Percentiles rank a stretch among this genome's conserved stretches.
Evolutionary conservation across 1,284 basidiomycete species (phyloP).

Genomic region (Phylloporus sp.): DNA sequence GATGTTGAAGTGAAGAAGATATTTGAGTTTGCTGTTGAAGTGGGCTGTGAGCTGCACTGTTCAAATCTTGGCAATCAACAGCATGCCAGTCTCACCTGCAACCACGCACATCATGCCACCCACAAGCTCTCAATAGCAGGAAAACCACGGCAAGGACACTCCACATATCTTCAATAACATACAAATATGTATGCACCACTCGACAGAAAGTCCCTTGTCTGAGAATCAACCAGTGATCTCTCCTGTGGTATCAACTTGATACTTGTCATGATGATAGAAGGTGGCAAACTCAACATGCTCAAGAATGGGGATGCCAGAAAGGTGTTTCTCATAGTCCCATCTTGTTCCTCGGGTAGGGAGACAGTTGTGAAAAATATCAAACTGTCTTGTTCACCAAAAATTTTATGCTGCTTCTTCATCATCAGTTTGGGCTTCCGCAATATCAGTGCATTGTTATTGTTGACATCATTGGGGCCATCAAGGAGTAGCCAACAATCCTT

Average conservation of each 20-base stretch:
- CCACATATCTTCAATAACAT: not conserved
- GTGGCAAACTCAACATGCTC: not conserved
- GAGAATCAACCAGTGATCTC: not conserved
- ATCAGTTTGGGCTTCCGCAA: not conserved
- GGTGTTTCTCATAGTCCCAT: not conserved
- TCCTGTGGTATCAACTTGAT: not conserved
- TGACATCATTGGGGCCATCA: not conserved
- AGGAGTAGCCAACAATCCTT: not conserved
- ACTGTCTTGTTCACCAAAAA: not conserved
- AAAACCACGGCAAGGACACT: not conserved
- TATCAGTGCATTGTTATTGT: not conserved
- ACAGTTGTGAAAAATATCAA: not conserved
- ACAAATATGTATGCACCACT: not conserved
- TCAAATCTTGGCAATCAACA: not conserved
- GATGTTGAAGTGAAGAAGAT: not conserved
- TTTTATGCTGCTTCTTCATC: not conserved
- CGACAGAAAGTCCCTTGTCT: not conserved
- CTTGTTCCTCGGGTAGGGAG: not conserved
- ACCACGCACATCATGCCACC: not conserved
- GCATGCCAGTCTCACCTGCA: not conserved
- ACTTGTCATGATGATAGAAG: not conserved
- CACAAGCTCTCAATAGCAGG: not conserved
- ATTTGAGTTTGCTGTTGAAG: not conserved
- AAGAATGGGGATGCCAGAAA: not conserved
- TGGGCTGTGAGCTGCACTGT: not conserved